Conservation (phyloP, 306 rosid species). For the Coriaria nepalensis region DNA sequence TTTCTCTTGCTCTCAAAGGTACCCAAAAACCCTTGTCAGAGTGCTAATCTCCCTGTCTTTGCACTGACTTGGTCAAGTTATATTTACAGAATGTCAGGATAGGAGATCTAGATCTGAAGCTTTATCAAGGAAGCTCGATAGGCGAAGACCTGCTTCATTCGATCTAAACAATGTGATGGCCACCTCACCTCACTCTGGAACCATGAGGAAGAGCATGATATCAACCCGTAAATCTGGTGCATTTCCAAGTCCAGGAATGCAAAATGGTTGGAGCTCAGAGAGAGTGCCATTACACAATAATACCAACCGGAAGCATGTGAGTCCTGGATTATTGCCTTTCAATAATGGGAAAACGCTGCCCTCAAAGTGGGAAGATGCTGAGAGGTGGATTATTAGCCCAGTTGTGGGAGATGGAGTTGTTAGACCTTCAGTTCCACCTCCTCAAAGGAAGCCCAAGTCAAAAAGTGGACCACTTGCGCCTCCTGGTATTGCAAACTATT, state of each 20-base stretch:
- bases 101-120: slow-evolving; percentile 83
- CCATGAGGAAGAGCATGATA: slow-evolving; percentile 43
- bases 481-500: slow-evolving; percentile 58
- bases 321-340: slow-evolving; percentile 39
- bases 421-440: slow-evolving; percentile 37
- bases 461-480: slow-evolving; percentile 98
- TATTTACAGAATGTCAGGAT: slow-evolving; percentile 67
- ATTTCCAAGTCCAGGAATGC: slow-evolving; percentile 71
- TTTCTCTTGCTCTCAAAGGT: slow-evolving; percentile 93
- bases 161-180: slow-evolving; percentile 72
- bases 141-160: slow-evolving; percentile 84
- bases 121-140: slow-evolving; percentile 39
- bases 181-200: slow-evolving; percentile 69
- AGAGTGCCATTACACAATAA: slow-evolving; percentile 58
- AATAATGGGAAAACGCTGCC: slow-evolving; percentile 79
- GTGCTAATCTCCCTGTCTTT: background rate
- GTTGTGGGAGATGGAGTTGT: slow-evolving; percentile 50
- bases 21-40: background rate
- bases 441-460: slow-evolving; percentile 70
- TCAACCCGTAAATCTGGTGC: slow-evolving; percentile 47
- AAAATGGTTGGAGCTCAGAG: slow-evolving; percentile 93
- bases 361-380: slow-evolving; percentile 98
- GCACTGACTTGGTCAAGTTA: slow-evolving; percentile 4
- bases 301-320: slow-evolving; percentile 41
- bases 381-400: slow-evolving; percentile 98